Percentiles rank a stretch among this genome's conserved stretches.
phyloP scores from a whole-genome alignment of 148 eudicot species.

The Mesembryanthemum crystallinum region DNA sequence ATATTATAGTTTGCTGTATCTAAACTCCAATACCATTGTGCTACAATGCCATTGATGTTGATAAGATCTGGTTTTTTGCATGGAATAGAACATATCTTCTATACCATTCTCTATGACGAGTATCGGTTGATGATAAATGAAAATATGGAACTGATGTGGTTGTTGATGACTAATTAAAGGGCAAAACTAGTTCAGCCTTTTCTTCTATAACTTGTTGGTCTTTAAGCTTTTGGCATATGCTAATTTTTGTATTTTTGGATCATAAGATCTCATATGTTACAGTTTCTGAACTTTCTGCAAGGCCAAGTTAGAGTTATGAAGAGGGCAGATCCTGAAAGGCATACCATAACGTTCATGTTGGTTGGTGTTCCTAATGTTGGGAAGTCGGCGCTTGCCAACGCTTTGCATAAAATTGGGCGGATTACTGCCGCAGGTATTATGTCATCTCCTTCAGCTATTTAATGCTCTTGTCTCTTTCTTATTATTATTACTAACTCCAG shows the following conservation, averaged over 20 bases:
- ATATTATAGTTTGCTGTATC: no score
- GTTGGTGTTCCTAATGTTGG: constrained; percentile 86
- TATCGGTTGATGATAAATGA: no score
- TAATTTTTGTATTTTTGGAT: not conserved
- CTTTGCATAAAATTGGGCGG: constrained; percentile 84
- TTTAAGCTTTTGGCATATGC: not conserved
- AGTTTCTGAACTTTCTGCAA: constrained; percentile 74
- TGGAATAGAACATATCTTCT: not conserved
- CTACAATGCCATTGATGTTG: no score
- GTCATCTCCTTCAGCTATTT: not conserved
- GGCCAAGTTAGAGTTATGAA: constrained; percentile 54
- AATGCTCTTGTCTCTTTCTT: not conserved
- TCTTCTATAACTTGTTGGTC: no score
- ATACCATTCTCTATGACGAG: no score
- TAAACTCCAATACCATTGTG: no score
- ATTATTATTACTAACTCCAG: no score
- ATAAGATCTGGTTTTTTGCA: no score
- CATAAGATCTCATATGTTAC: constrained; percentile 26
- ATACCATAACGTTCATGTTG: constrained; percentile 53
- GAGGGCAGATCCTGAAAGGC: constrained; percentile 36
- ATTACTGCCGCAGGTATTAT: constrained; percentile 63
- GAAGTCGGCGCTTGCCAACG: constrained; percentile 78
- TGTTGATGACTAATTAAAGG: not conserved
- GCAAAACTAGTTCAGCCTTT: not conserved
- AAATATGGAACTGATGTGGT: no score